Conservation (phyloP, 2,329 filamentous ascomycete genomes). For the Huntiella savannae region DNA sequence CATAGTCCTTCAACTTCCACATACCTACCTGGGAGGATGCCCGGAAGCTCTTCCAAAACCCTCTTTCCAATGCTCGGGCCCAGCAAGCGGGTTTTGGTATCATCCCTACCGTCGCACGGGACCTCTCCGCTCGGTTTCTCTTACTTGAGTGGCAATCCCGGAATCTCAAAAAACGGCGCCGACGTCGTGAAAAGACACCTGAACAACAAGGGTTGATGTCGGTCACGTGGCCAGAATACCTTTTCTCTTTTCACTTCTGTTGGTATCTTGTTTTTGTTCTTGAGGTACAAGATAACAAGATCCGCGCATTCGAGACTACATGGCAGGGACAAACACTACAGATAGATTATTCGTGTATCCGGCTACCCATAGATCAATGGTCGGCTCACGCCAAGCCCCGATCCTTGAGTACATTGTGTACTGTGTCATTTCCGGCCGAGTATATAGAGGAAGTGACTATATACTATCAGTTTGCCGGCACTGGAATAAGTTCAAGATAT, state of each 20-base stretch:
- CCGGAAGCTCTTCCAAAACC: not conserved
- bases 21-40: not conserved
- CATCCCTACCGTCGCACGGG: not conserved
- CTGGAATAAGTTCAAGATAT: not conserved
- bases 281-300: not conserved
- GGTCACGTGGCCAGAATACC: not conserved
- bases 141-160: constrained; percentile 5
- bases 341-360: too few relatives aligned
- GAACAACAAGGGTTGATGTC: not conserved
- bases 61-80: not conserved
- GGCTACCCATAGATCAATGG: too few relatives aligned
- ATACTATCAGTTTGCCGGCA: not conserved
- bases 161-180: not conserved
- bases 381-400: too few relatives aligned
- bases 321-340: not conserved
- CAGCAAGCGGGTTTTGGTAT: not conserved
- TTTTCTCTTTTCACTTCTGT: not conserved
- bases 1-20: not conserved
- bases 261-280: not conserved
- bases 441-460: not conserved
- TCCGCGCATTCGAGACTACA: not conserved
- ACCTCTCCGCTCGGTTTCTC: not conserved
- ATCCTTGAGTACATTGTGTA: too few relatives aligned
- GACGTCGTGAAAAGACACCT: not conserved
- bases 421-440: not conserved